Base-by-base conservation (phyloP, 2,329 filamentous ascomycete species). In the Whalleya microplaca region DNA sequence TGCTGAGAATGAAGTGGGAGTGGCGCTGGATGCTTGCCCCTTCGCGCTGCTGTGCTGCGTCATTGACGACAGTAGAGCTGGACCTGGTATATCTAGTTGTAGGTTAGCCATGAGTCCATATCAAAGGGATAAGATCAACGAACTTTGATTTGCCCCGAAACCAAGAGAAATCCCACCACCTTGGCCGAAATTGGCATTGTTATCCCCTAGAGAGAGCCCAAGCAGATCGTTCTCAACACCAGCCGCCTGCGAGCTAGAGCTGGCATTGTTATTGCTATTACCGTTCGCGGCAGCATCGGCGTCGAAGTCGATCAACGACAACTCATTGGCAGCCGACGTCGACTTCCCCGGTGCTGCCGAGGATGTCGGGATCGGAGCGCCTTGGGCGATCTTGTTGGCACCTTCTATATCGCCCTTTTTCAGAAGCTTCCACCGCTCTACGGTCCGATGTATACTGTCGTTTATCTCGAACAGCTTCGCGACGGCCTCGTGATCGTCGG, bases 391-490 rank as follows among this genome's bases (percentile, higher is more conserved):
- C 72, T 87, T 91, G 63, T 88, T 86, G 16, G 95, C 92, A 10
- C 80, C 92, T 64, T 93, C 91, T 44, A 96, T 73, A 69, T 99
- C 93, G 20, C 95, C 95, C 78, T 95, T 96, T 80, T 96, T 99
- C 75, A 98, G 87, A 53, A 98, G 79, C 80, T 92, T 96, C 75
- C 98, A 99, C 63, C 95, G 82, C 76, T 98, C 92, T 53, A 98
- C 91, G 1, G 95, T 99, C 61, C 94, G 87, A 72, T 98, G 91
- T 84, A 99, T 99, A 76, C 93, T 97, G 75, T 99, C 95, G 72
- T 99, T 99, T 70, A 99, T 98, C 72, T 98, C 92, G 53, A 99
- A 83, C 10, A 99, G 81, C 75, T 96, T 96, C 43, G 92, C 91
- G 5, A 99, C 95, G 4, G 95, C 95, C 77, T 97, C 95, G 59